Base-by-base conservation (phyloP, 371 early-diverging fungal genomes). In the Batrachochytrium dendrobatidis region DNA sequence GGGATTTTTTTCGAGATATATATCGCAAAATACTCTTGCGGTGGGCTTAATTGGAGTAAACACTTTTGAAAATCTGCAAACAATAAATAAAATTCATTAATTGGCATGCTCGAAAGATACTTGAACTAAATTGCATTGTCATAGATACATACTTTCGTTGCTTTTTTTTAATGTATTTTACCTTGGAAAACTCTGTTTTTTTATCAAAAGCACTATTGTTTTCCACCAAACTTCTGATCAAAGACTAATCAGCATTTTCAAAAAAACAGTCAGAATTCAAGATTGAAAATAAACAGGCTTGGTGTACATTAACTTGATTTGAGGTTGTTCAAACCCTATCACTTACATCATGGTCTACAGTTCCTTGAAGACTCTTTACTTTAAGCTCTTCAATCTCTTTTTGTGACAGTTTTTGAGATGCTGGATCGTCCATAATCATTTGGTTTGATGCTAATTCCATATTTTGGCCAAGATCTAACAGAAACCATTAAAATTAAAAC, bases 101-200 rank as follows among this genome's bases (percentile, higher is more conserved):
- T 5, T 26, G 26, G 5, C 3, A 7, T 7, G 3, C 46, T 20
- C 5, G 12, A 45, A 45, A 45, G 5, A 45, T 12, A 26, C n/a
- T n/a, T n/a, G n/a, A 7, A 3, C 7, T 45, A 20, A 7, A 3
- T 45, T 45, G 3, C 4, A 3, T 26, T 24, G 46, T 26, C 46
- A 12, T 39, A n/a, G 39, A 39, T 5, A 12, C 63, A 52, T 75
- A 87, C 91, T 95, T 98, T 65, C 83, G 81, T 73, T 90, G 85
- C 74, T 98, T 98, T 63, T 91, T 82, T 62, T 86, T 82, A 56
- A 95, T 87, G 61, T 95, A 96, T 74, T 98, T 98, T 22, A 92
- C 90, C 75, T 96, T 92, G 1, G 97, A 88, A 64, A 85, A 96
- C 62, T 90, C 92, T 0, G 98, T 96, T 76, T 96, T 98, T 55